Evolutionary conservation across 345 rosid species (phyloP).

Genomic region (Euphorbia tirucalli): DNA sequence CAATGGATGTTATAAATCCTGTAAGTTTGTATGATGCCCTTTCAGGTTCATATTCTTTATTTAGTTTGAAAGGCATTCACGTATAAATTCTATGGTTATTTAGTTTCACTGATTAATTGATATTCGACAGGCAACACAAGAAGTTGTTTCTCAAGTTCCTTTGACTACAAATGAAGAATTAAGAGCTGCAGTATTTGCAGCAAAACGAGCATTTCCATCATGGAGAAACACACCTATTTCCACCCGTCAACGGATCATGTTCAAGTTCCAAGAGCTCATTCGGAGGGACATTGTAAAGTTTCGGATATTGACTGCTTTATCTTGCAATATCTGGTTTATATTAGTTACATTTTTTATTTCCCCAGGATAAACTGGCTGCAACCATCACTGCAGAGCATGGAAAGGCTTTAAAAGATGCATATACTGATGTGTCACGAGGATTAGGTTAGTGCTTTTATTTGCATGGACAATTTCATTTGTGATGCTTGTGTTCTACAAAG

Average conservation of each 20-base stretch:
- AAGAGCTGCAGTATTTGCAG: conserved; percentile 62
- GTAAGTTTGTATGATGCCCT: conserved; percentile 39
- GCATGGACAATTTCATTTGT: conserved; percentile 2
- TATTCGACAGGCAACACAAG: conserved; percentile 52
- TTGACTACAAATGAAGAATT: conserved; percentile 61
- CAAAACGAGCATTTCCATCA: conserved; percentile 56
- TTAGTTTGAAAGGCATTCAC: not conserved
- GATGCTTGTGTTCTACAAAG: conserved; percentile 16
- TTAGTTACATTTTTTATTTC: conserved; percentile 3
- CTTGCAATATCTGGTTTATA: conserved; percentile 4
- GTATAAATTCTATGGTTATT: conserved; percentile 1
- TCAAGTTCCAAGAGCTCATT: conserved; percentile 66
- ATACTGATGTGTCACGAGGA: conserved; percentile 42
- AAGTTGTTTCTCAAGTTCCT: conserved; percentile 67
- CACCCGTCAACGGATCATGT: conserved; percentile 59
- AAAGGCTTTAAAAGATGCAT: conserved; percentile 45
- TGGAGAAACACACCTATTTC: conserved; percentile 57
- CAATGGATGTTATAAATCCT: conserved; percentile 62
- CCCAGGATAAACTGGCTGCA: conserved; percentile 55
- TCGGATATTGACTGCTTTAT: conserved; percentile 5
- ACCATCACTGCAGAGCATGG: conserved; percentile 62
- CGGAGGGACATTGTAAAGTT: conserved; percentile 52
- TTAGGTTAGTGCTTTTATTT: conserved; percentile 39
- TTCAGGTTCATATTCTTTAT: not conserved
- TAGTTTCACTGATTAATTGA: not conserved